Percentiles rank a stretch among this genome's conserved stretches.
Evolutionary conservation across 371 early-diverging fungal species (phyloP).

Genomic region (Mycotypha africana): DNA sequence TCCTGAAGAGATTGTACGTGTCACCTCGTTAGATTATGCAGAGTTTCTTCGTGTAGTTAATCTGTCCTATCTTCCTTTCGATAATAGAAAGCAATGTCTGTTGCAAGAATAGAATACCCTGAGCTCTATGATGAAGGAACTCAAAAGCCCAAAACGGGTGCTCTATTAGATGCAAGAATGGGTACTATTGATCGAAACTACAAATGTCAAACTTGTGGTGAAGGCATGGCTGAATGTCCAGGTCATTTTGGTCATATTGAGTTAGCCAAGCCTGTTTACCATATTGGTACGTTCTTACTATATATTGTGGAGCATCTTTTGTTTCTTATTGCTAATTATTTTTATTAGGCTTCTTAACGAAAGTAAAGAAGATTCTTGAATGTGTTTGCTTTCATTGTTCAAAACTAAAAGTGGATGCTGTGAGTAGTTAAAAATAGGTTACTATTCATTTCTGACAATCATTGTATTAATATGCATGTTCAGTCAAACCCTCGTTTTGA

Average conservation of each 20-base stretch:
- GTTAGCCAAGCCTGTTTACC: conserved; percentile 97
- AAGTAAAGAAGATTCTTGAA: conserved; percentile 98
- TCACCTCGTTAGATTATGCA: background rate
- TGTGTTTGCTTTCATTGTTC: conserved; percentile 98
- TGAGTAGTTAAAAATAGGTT: conserved; percentile 26
- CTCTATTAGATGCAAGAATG: conserved; percentile 97
- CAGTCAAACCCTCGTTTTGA: conserved; percentile 71
- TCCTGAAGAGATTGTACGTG: conserved; percentile 94
- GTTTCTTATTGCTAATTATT: too few species aligned
- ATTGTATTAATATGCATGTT: too few species aligned
- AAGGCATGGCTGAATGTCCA: conserved; percentile 95
- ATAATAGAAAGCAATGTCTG: conserved; percentile 91
- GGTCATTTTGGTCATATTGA: conserved; percentile 99
- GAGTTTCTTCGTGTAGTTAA: conserved; percentile 7
- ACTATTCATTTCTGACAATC: background rate
- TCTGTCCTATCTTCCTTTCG: conserved; percentile 3
- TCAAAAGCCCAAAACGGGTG: conserved; percentile 77
- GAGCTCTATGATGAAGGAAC: conserved; percentile 94
- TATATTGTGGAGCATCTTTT: background rate
- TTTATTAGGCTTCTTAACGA: conserved; percentile 62
- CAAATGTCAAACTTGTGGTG: conserved; percentile 97
- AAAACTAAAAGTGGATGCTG: conserved; percentile 89
- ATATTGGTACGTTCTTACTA: conserved; percentile 60
- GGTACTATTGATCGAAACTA: conserved; percentile 98
- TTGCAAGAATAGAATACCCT: conserved; percentile 93